Percentiles rank a stretch among this genome's conserved stretches.
phyloP scores from a whole-genome alignment of 768 basidiomycete species.

The Tricholoma terreum region DNA sequence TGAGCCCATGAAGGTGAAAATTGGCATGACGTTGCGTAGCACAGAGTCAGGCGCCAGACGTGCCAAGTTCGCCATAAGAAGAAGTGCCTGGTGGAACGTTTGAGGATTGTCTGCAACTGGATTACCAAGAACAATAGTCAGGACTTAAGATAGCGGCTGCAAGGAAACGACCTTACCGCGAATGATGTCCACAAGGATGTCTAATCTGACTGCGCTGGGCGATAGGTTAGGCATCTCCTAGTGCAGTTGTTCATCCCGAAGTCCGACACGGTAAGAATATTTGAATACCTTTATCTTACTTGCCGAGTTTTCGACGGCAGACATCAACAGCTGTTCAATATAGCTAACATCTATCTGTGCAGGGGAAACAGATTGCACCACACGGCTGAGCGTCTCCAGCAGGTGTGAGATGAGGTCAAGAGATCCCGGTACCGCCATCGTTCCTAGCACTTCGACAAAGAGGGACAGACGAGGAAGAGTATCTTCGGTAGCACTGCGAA shows the following conservation, averaged over 20 bases:
- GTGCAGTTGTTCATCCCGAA: background rate
- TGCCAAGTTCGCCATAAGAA: constrained; percentile 83
- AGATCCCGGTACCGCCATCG: constrained; percentile 64
- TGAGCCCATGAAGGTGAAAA: constrained; percentile 99
- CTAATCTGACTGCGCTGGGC: constrained; percentile 66
- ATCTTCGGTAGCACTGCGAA: constrained; percentile 31
- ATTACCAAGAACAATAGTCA: background rate
- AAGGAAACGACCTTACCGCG: constrained; percentile 46
- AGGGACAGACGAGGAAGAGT: constrained; percentile 49
- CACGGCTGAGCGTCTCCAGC: constrained; percentile 66
- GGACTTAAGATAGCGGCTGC: background rate
- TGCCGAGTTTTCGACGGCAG: constrained; percentile 68
- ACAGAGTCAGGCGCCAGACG: constrained; percentile 87
- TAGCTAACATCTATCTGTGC: constrained; percentile 69
- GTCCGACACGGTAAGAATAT: background rate
- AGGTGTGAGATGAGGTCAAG: constrained; percentile 68
- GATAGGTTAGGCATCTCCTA: constrained; percentile 54
- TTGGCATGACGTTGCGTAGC: constrained; percentile 93
- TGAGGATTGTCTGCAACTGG: constrained; percentile 88
- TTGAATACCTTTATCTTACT: constrained; percentile 50
- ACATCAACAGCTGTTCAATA: constrained; percentile 80
- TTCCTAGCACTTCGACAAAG: constrained; percentile 67
- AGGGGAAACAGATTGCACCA: constrained; percentile 54
- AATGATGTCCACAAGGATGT: constrained; percentile 85
- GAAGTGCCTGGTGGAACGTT: constrained; percentile 88